Evolutionary conservation across 176 grass and related monocot species (phyloP).

Genomic region (Tillandsia leiboldiana): DNA sequence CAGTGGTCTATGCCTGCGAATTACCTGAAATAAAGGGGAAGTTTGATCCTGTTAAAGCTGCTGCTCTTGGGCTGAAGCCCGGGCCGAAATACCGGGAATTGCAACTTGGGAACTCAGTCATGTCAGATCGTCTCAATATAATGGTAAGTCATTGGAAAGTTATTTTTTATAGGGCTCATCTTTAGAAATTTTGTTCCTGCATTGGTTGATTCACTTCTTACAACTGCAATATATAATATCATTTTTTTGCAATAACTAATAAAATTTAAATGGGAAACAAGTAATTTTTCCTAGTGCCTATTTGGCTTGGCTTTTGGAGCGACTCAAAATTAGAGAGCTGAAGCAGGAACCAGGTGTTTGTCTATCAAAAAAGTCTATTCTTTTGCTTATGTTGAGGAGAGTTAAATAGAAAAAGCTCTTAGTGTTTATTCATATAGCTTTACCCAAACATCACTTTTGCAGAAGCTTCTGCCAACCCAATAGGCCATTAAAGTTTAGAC

Average conservation of each 20-base stretch:
- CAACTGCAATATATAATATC: not conserved
- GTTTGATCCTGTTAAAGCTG: slow-evolving; percentile 82
- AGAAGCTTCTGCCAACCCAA: no score
- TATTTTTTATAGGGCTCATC: slow-evolving; percentile 1
- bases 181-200: slow-evolving; percentile 5
- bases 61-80: slow-evolving; percentile 50
- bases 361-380: no score
- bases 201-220: not conserved
- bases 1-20: slow-evolving; percentile 89
- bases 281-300: no score
- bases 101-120: slow-evolving; percentile 87
- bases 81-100: slow-evolving; percentile 83
- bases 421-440: no score
- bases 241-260: not conserved
- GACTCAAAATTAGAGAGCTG: no score
- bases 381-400: no score
- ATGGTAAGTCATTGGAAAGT: slow-evolving; percentile 41
- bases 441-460: no score
- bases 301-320: no score
- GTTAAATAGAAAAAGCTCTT: no score
- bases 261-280: no score
- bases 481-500: no score
- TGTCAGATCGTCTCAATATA: slow-evolving; percentile 48
- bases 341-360: no score
- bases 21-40: slow-evolving; percentile 92